These are phyloP conservation scores for Kwoniella newhampshirensis DNA, from an alignment of 768 basidiomycete species.

Conservation along the genomic window DNA sequence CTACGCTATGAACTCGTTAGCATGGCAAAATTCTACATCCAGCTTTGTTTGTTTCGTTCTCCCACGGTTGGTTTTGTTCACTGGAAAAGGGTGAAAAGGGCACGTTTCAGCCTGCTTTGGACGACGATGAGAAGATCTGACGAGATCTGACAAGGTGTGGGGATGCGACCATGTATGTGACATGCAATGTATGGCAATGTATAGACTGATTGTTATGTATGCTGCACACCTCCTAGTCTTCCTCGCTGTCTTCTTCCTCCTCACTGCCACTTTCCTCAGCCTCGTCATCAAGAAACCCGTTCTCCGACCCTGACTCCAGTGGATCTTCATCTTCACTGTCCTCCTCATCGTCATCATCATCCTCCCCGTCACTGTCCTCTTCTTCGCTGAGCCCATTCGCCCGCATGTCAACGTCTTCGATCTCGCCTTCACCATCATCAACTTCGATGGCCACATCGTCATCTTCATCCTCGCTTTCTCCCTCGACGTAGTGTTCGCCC, in stretches of 20 bases:
- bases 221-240: conserved; percentile 20
- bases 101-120: too few relatives aligned
- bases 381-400: conserved; percentile 20
- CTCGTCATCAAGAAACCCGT: conserved; percentile 26
- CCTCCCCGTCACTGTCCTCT: conserved; percentile 11
- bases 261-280: conserved; percentile 53
- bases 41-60: too few relatives aligned
- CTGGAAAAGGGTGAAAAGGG: too few relatives aligned
- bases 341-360: conserved; percentile 58
- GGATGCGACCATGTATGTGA: background rate
- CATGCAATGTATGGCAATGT: conserved; percentile 5
- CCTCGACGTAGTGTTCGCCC: conserved; percentile 70
- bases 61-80: too few relatives aligned
- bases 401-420: conserved; percentile 50
- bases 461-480: conserved; percentile 62
- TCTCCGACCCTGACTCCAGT: conserved; percentile 35
- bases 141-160: too few relatives aligned
- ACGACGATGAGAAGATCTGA: too few relatives aligned
- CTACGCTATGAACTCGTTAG: background rate
- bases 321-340: conserved; percentile 56
- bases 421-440: conserved; percentile 42
- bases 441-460: conserved; percentile 54
- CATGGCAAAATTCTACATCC: too few relatives aligned
- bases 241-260: conserved; percentile 54
- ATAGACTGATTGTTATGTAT: background rate